Evolutionary conservation across 2,329 filamentous ascomycete species (phyloP).

Genomic region (Colletotrichum phormii): DNA sequence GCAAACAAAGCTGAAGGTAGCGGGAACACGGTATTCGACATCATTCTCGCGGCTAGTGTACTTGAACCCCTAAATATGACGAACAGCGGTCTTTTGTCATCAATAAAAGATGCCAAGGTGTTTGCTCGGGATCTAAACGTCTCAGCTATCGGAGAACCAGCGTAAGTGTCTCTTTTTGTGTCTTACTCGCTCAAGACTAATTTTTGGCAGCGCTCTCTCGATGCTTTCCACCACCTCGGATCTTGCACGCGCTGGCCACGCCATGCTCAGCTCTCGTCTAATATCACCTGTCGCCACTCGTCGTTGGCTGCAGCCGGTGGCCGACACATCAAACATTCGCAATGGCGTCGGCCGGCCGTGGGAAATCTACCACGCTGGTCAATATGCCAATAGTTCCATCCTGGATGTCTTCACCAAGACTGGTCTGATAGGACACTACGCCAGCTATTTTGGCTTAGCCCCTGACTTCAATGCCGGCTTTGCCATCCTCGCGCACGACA

Average conservation of each 20-base stretch:
- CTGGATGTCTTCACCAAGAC: slow-evolving; percentile 44
- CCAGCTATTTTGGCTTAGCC: slow-evolving; percentile 42
- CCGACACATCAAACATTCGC: slow-evolving; percentile 48
- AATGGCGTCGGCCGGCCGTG: slow-evolving; percentile 48
- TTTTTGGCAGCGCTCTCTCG: slow-evolving; percentile 32
- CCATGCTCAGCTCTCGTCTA: slow-evolving; percentile 41
- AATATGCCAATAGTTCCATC: slow-evolving; percentile 38
- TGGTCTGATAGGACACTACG: slow-evolving; percentile 44
- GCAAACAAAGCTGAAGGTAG: neutral
- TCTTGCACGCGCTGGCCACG: slow-evolving; percentile 39
- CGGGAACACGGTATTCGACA: neutral
- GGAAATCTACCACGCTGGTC: slow-evolving; percentile 46
- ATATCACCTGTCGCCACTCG: slow-evolving; percentile 41
- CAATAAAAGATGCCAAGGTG: neutral
- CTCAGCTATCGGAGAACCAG: slow-evolving; percentile 37
- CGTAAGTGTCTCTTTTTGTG: slow-evolving; percentile 15
- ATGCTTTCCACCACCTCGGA: slow-evolving; percentile 38
- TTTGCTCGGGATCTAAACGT: slow-evolving; percentile 34
- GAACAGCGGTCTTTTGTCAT: slow-evolving; percentile 27
- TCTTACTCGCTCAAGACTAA: neutral
- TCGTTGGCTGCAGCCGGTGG: slow-evolving; percentile 45
- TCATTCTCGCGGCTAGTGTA: slow-evolving; percentile 21
- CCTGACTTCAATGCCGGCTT: slow-evolving; percentile 46
- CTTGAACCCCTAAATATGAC: slow-evolving; percentile 39
- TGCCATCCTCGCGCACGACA: slow-evolving; percentile 48